Percentiles rank a stretch among this genome's conserved stretches.
Evolutionary conservation across 2,329 filamentous ascomycete genomes (phyloP).

Genomic region (Metarhizium brunneum): DNA sequence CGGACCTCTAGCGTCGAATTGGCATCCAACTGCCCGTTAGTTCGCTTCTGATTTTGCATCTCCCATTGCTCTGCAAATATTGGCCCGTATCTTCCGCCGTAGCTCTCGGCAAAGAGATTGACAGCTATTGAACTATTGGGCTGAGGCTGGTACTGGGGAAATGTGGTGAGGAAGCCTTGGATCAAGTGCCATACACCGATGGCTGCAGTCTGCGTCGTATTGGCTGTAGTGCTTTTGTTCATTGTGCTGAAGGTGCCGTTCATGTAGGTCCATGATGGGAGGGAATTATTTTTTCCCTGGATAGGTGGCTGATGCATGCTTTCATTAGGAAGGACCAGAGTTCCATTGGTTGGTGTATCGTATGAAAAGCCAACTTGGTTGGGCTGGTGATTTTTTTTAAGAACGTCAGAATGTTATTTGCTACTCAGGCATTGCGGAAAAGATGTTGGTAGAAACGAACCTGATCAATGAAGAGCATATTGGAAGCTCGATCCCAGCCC

Average conservation of each 20-base stretch:
- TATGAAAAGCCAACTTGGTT: conserved; percentile 62
- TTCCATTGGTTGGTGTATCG: conserved; percentile 54
- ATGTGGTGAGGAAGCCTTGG: conserved; percentile 49
- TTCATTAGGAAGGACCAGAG: conserved; percentile 37
- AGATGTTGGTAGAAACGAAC: conserved; percentile 20
- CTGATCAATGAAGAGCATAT: conserved; percentile 49
- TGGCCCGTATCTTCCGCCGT: conserved; percentile 62
- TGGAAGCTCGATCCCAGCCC: conserved; percentile 53
- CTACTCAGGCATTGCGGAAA: conserved; percentile 11
- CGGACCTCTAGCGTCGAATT: conserved; percentile 49
- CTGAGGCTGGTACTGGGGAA: conserved; percentile 48
- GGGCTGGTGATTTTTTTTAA: conserved; percentile 35
- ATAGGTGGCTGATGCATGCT: conserved; percentile 21
- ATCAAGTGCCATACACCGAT: conserved; percentile 56
- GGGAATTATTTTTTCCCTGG: conserved; percentile 8
- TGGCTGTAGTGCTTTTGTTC: conserved; percentile 36
- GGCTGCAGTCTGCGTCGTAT: conserved; percentile 48
- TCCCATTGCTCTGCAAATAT: conserved; percentile 50
- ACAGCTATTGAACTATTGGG: conserved; percentile 42
- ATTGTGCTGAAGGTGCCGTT: conserved; percentile 59
- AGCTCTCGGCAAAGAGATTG: conserved; percentile 60
- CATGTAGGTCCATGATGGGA: conserved; percentile 28
- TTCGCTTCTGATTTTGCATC: conserved; percentile 49
- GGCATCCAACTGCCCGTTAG: conserved; percentile 36
- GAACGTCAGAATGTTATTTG: not conserved